phyloP scores from a whole-genome alignment of 2,329 filamentous ascomycete genomes.

The Diaporthe vexans region DNA sequence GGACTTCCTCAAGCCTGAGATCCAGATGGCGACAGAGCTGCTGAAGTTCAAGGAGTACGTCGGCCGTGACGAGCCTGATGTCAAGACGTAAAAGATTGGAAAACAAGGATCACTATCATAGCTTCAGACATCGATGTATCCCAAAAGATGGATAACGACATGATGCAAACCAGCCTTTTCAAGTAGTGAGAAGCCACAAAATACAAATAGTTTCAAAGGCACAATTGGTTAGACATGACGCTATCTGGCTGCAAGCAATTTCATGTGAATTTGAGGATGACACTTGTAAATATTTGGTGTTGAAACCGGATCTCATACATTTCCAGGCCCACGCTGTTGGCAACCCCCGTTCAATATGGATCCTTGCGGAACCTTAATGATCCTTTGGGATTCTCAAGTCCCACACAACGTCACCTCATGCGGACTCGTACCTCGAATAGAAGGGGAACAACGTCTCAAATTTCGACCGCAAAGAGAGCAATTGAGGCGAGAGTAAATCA shows the following conservation, averaged over 20 bases:
- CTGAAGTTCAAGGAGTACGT: slow-evolving; percentile 95
- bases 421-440: neutral
- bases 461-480: neutral
- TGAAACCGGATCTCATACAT: neutral
- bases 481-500: neutral
- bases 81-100: slow-evolving; percentile 81
- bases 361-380: too few species aligned
- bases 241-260: neutral
- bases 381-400: too few species aligned
- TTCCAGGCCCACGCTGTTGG: neutral
- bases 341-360: neutral
- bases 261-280: neutral
- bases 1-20: slow-evolving; percentile 92
- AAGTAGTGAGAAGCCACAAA: slow-evolving; percentile 1
- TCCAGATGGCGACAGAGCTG: slow-evolving; percentile 85
- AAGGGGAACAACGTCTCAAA: neutral
- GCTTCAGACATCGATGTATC: slow-evolving; percentile 21
- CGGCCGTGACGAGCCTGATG: slow-evolving; percentile 92
- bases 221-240: neutral
- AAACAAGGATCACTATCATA: neutral
- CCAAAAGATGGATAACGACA: slow-evolving; percentile 16
- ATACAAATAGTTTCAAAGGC: neutral
- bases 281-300: neutral
- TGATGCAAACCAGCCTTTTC: neutral
- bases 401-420: neutral